Evolutionary conservation across 169 alveolate species (phyloP).

Genomic region (Plasmodium vinckei): DNA sequence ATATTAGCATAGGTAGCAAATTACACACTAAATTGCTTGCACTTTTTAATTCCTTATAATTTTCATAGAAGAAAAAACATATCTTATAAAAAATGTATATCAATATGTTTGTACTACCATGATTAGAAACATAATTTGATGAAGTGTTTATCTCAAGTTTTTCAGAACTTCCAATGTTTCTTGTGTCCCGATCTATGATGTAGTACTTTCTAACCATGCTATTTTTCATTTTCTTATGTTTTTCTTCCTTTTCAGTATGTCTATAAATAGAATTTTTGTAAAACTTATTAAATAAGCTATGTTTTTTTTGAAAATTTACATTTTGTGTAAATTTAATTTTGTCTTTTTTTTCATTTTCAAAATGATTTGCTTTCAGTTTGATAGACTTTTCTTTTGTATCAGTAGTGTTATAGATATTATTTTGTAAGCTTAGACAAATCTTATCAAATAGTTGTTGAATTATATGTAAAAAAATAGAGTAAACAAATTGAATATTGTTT

Average conservation of each 20-base stretch:
- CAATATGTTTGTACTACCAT: conserved; percentile 17
- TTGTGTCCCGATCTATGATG: neutral
- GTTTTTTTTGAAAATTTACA: conserved; percentile 22
- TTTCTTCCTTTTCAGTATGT: too few relatives aligned
- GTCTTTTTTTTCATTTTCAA: neutral
- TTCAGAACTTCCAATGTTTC: too few relatives aligned
- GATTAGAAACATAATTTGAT: too few relatives aligned
- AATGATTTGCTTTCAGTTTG: neutral
- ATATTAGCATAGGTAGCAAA: conserved; percentile 28
- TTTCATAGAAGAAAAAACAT: conserved; percentile 31
- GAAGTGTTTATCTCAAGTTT: too few relatives aligned
- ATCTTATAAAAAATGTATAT: conserved; percentile 48
- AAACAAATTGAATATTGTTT: conserved; percentile 9
- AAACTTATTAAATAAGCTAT: conserved; percentile 34
- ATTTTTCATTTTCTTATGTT: neutral
- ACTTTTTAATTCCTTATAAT: conserved; percentile 21
- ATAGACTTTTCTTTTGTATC: neutral
- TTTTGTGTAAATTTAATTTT: neutral
- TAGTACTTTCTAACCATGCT: conserved; percentile 5
- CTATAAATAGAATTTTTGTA: neutral
- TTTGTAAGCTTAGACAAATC: neutral
- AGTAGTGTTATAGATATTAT: too few relatives aligned
- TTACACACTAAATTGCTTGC: conserved; percentile 28
- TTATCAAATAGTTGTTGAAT: neutral
- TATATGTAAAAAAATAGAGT: conserved; percentile 11